Conservation (phyloP, 73 alveolate species). For the Halteria grandinella region DNA sequence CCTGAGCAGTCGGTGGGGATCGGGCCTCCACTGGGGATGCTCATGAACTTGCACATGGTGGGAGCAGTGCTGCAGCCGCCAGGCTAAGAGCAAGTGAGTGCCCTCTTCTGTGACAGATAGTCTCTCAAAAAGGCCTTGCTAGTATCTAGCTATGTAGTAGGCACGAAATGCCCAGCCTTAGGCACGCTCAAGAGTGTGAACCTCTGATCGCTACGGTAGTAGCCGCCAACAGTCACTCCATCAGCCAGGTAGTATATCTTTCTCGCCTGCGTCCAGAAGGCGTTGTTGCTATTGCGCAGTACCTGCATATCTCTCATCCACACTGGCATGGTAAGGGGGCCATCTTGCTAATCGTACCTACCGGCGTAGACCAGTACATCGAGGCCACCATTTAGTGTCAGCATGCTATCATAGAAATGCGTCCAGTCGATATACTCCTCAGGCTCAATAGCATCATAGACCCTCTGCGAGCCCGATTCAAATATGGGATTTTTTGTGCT, state of each 20-base stretch:
- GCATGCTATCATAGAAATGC: not conserved
- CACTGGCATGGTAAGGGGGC: not conserved
- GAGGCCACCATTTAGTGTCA: not conserved
- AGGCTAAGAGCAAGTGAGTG: too few species aligned
- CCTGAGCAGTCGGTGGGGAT: too few species aligned
- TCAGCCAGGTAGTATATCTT: constrained; percentile 17
- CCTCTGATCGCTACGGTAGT: not conserved
- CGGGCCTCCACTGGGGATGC: too few species aligned
- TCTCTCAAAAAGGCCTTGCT: not conserved
- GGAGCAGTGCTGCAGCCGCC: too few species aligned
- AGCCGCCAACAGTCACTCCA: constrained; percentile 26
- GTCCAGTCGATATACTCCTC: constrained; percentile 15
- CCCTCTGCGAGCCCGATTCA: not conserved
- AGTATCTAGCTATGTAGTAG: constrained; percentile 7
- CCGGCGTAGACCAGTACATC: constrained; percentile 44
- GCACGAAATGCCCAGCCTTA: constrained; percentile 51
- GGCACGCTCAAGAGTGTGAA: constrained; percentile 21
- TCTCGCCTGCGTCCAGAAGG: not conserved
- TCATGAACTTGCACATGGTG: too few species aligned
- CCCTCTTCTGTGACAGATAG: too few species aligned
- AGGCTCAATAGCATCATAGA: constrained; percentile 3
- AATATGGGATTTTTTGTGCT: constrained; percentile 13
- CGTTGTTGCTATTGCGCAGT: not conserved
- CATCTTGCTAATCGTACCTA: constrained; percentile 39
- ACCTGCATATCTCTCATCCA: constrained; percentile 16